Evolutionary conservation across 2,329 filamentous ascomycete species (phyloP).

Genomic region (Phialocephala sp.): DNA sequence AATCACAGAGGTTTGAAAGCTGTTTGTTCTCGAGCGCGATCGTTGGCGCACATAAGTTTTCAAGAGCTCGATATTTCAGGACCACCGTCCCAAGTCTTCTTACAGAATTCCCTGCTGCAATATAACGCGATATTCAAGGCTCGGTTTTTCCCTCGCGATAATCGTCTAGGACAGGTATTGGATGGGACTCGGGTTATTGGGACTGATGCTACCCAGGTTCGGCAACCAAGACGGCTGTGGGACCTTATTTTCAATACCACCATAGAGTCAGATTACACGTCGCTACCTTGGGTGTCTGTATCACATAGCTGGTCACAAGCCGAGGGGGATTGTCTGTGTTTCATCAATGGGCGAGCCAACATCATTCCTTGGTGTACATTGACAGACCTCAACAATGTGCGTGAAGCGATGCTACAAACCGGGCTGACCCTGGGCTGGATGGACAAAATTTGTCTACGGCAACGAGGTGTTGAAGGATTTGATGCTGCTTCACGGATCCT

Average conservation of each 20-base stretch:
- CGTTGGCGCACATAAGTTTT: background rate
- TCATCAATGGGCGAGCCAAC: background rate
- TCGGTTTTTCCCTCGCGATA: too few relatives aligned
- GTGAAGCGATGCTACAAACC: background rate
- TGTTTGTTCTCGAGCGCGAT: background rate
- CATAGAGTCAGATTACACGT: background rate
- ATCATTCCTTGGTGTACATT: background rate
- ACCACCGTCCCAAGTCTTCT: too few relatives aligned
- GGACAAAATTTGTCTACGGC: background rate
- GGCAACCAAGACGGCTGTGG: background rate
- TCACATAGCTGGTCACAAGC: background rate
- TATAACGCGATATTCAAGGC: too few relatives aligned
- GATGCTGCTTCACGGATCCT: background rate
- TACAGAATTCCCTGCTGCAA: too few relatives aligned
- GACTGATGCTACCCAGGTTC: background rate
- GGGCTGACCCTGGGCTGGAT: background rate
- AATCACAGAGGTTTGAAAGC: background rate
- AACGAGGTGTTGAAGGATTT: background rate
- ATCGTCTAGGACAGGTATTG: background rate
- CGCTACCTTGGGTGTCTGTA: background rate
- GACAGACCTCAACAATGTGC: background rate
- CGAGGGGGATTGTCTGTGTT: background rate
- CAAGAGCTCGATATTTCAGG: background rate
- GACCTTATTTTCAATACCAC: background rate
- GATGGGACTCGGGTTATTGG: background rate